Evolutionary conservation across 2,329 filamentous ascomycete genomes (phyloP).

Genomic region (Diaporthe citriasiana): DNA sequence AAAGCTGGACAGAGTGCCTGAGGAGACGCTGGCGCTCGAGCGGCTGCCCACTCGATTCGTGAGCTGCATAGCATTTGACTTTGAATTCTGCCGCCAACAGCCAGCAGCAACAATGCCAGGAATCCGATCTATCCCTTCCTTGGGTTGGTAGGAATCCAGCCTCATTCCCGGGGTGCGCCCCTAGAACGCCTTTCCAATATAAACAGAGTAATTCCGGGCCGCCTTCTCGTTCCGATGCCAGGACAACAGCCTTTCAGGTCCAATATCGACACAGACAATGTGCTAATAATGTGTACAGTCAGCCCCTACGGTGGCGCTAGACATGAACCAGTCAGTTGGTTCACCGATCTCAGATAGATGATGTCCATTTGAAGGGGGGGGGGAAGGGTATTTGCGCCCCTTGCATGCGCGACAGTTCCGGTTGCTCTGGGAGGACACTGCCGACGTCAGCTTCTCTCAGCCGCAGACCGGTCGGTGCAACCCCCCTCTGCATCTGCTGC

Average conservation of each 20-base stretch:
- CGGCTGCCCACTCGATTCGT: constrained; percentile 19
- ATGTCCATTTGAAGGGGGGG: not conserved
- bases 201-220: not conserved
- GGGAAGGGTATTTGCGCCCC: not conserved
- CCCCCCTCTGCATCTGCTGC: not conserved
- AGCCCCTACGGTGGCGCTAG: not conserved
- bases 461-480: constrained; percentile 21
- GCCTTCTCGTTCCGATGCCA: not conserved
- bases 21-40: constrained; percentile 19
- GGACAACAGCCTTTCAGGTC: not conserved
- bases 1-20: not conserved
- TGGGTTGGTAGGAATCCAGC: constrained; percentile 19
- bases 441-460: constrained; percentile 29
- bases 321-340: not conserved
- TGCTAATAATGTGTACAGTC: not conserved
- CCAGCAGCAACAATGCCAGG: not conserved
- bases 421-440: not conserved
- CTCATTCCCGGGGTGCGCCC: constrained; percentile 1
- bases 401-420: constrained; percentile 4
- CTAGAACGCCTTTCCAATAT: not conserved
- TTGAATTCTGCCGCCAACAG: not conserved
- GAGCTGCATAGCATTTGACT: constrained; percentile 16
- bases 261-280: not conserved
- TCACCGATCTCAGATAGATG: constrained; percentile 14
- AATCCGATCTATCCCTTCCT: constrained; percentile 21